Percentiles rank a stretch among this genome's conserved stretches.
Evolutionary conservation across 768 basidiomycete genomes (phyloP).

Genomic region (Leccinum disarticulatum): DNA sequence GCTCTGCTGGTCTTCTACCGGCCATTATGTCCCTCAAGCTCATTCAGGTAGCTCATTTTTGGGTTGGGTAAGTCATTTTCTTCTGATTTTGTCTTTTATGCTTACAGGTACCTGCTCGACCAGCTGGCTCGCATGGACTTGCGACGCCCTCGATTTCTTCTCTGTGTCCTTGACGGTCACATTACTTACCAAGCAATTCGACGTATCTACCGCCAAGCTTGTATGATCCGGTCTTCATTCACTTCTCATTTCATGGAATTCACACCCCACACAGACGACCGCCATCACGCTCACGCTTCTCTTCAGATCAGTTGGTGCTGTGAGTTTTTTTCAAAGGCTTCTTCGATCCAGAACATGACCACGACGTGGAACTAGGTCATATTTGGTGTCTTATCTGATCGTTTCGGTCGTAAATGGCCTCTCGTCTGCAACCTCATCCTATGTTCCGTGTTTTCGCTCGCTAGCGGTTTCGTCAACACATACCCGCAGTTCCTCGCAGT

Average conservation of each 20-base stretch:
- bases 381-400: constrained; percentile 84
- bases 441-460: constrained; percentile 71
- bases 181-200: constrained; percentile 49
- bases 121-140: constrained; percentile 85
- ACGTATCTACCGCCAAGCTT: constrained; percentile 41
- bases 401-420: constrained; percentile 94
- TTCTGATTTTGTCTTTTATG: background rate
- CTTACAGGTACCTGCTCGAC: background rate
- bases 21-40: constrained; percentile 46
- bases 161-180: constrained; percentile 62
- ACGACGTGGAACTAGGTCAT: constrained; percentile 41
- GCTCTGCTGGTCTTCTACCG: constrained; percentile 39
- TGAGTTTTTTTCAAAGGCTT: constrained; percentile 22
- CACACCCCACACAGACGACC: constrained; percentile 47
- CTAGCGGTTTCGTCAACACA: constrained; percentile 76
- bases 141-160: constrained; percentile 88
- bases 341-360: background rate
- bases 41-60: constrained; percentile 60
- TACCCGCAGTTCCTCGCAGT: constrained; percentile 79
- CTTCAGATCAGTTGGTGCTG: constrained; percentile 81
- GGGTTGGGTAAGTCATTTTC: constrained; percentile 44
- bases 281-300: constrained; percentile 91
- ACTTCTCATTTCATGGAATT: background rate
- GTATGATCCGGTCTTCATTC: constrained; percentile 27
- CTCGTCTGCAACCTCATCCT: constrained; percentile 74